phyloP scores from a whole-genome alignment of 306 rosid species.

The Purshia tridentata region DNA sequence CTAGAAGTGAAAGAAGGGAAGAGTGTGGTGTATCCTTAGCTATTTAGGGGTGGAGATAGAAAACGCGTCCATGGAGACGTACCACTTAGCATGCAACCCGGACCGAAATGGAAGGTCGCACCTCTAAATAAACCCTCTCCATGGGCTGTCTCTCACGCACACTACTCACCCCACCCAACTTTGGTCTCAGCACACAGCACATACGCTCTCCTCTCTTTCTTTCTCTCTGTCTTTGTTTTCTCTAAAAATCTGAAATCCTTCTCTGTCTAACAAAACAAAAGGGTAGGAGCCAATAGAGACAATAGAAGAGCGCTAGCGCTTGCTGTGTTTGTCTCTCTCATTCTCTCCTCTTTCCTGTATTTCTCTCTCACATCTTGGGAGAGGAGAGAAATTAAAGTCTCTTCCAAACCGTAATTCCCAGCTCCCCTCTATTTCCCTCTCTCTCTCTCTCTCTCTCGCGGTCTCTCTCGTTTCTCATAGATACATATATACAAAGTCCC shows the following conservation, averaged over 20 bases:
- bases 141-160: neutral
- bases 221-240: slow-evolving; percentile 5
- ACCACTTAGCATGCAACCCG: slow-evolving; percentile 72
- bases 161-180: slow-evolving; percentile 25
- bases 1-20: slow-evolving; percentile 19
- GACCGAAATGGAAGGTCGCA: slow-evolving; percentile 63
- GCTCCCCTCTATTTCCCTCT: neutral
- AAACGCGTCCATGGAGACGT: slow-evolving; percentile 54
- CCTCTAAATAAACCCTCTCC: slow-evolving; percentile 46
- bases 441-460: neutral
- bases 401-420: neutral
- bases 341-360: slow-evolving; percentile 27
- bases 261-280: neutral
- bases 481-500: neutral
- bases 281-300: neutral
- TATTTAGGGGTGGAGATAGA: slow-evolving; percentile 25
- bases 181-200: slow-evolving; percentile 26
- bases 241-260: slow-evolving; percentile 25
- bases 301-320: neutral
- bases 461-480: slow-evolving; percentile 12
- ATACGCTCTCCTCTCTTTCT: neutral
- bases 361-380: slow-evolving; percentile 27
- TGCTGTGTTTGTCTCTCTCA: neutral
- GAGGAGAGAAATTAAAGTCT: slow-evolving; percentile 52
- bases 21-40: slow-evolving; percentile 2